Conservation (phyloP, 2,329 filamentous ascomycete genomes). For the Apiospora pterosperma region DNA sequence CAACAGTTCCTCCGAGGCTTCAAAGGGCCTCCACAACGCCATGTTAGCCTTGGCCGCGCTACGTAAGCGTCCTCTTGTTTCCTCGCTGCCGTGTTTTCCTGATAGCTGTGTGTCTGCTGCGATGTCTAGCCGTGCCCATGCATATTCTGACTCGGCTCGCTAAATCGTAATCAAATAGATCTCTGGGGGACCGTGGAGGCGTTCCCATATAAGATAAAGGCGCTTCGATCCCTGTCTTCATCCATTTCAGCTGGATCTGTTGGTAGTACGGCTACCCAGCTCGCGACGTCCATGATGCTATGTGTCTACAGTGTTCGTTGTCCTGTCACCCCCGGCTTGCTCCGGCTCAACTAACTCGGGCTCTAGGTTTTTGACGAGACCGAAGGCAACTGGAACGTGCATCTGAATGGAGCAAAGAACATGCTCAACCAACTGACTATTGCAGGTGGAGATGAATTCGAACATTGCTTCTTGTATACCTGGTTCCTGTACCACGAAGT, state of each 20-base stretch:
- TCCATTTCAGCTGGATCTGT: conserved; percentile 30
- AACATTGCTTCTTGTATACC: conserved; percentile 36
- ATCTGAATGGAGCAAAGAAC: conserved; percentile 40
- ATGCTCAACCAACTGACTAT: conserved; percentile 27
- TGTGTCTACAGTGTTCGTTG: conserved; percentile 42
- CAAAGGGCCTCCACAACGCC: conserved; percentile 37
- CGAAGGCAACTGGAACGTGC: conserved; percentile 42
- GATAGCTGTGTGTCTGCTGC: not conserved
- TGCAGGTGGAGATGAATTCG: conserved; percentile 23
- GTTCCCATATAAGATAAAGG: conserved; percentile 30
- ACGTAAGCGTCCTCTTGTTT: conserved; percentile 13
- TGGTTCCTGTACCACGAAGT: conserved; percentile 48
- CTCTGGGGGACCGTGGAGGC: not conserved
- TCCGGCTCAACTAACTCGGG: not conserved
- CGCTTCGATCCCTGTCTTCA: conserved; percentile 35
- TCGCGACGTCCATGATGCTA: conserved; percentile 48
- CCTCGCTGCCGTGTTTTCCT: not conserved
- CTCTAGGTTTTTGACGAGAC: conserved; percentile 45
- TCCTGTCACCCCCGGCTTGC: not conserved
- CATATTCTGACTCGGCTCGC: not conserved
- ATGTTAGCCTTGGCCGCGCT: conserved; percentile 42
- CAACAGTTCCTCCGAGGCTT: conserved; percentile 27
- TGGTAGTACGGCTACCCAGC: conserved; percentile 33
- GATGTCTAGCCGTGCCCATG: not conserved
- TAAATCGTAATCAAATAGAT: not conserved